Conservation (phyloP, 2,329 filamentous ascomycete genomes). For the Alternaria triticina region DNA sequence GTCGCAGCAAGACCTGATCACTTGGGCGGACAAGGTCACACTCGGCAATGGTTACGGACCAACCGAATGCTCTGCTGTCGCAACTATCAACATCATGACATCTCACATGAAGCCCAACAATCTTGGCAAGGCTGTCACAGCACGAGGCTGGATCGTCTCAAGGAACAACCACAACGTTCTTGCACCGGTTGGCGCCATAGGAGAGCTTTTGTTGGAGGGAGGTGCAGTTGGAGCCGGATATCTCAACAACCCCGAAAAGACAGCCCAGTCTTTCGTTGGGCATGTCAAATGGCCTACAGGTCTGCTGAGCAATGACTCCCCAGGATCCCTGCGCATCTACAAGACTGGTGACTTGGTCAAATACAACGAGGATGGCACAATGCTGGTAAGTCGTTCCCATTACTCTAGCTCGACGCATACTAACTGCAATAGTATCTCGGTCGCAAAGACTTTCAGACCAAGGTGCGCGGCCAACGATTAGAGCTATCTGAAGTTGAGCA, state of each 20-base stretch:
- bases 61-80: slow-evolving; percentile 46
- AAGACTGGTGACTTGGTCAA: slow-evolving; percentile 48
- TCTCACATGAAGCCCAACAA: slow-evolving; percentile 39
- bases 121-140: slow-evolving; percentile 42
- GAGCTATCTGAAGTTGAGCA: slow-evolving; percentile 56
- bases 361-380: slow-evolving; percentile 45
- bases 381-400: slow-evolving; percentile 14
- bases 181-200: slow-evolving; percentile 48
- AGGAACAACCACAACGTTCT: slow-evolving; percentile 44
- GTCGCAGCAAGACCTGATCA: slow-evolving; percentile 41
- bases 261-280: slow-evolving; percentile 30
- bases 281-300: slow-evolving; percentile 29
- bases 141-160: slow-evolving; percentile 48
- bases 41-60: slow-evolving; percentile 52
- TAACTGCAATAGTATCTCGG: slow-evolving; percentile 27
- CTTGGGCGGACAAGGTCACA: slow-evolving; percentile 45
- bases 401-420: background rate
- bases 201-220: slow-evolving; percentile 53
- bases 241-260: slow-evolving; percentile 42
- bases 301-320: background rate
- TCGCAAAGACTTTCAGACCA: slow-evolving; percentile 43
- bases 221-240: slow-evolving; percentile 39
- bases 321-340: slow-evolving; percentile 28
- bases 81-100: slow-evolving; percentile 42
- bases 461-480: slow-evolving; percentile 53